phyloP scores from a whole-genome alignment of 441 rosid species.

The Syzygium malaccense region DNA sequence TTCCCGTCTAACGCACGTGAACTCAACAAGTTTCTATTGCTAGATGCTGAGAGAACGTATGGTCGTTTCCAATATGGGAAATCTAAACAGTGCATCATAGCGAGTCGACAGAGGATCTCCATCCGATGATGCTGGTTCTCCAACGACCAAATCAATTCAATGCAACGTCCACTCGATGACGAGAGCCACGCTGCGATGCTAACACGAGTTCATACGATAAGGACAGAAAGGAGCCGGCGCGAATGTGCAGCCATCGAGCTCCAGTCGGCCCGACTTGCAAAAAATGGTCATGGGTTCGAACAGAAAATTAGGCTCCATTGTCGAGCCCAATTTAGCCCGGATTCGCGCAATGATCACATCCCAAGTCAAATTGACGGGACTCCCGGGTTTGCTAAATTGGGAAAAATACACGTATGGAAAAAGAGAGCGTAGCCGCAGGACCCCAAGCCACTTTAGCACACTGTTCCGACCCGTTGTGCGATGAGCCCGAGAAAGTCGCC shows the following conservation, averaged over 20 bases:
- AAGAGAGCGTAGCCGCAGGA: neutral
- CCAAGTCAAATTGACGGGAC: neutral
- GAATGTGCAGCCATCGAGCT: neutral
- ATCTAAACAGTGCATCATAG: neutral
- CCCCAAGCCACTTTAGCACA: neutral
- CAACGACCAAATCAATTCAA: neutral
- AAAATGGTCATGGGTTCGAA: fast-evolving
- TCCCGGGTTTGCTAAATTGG: neutral
- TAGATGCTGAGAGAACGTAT: neutral
- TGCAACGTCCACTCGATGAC: neutral
- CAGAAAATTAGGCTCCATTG: neutral
- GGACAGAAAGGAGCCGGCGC: fast-evolving
- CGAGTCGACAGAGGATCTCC: neutral
- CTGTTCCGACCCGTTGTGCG: neutral
- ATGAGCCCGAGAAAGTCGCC: neutral
- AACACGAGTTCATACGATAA: neutral
- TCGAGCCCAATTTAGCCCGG: neutral
- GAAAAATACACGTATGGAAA: neutral
- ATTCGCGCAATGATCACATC: neutral
- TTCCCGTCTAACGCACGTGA: neutral
- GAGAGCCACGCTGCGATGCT: fast-evolving
- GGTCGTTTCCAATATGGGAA: neutral
- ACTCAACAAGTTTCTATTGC: neutral
- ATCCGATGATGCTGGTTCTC: neutral
- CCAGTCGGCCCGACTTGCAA: neutral